Percentiles rank a stretch among this genome's conserved stretches.
Evolutionary conservation across 768 basidiomycete genomes (phyloP).

Genomic region (Candolleomyces eurysporus): DNA sequence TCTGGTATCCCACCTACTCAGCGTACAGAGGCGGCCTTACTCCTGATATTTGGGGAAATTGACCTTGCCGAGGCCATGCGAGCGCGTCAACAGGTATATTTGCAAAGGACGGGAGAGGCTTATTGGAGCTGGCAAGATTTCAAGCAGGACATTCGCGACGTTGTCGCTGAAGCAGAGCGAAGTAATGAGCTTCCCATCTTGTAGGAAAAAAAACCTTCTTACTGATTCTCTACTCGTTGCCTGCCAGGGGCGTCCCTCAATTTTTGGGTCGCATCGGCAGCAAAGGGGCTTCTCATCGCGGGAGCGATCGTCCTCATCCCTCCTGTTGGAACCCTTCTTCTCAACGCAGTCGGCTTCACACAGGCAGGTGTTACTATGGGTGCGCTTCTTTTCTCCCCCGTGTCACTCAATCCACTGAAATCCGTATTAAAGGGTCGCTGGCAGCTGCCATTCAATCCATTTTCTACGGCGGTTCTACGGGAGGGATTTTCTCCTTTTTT

Average conservation of each 20-base stretch:
- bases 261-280: not conserved
- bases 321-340: not conserved
- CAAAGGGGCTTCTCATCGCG: not conserved
- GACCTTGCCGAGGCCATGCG: not conserved
- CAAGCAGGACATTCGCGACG: not conserved
- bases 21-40: not conserved
- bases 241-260: not conserved
- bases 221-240: not conserved
- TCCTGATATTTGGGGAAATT: not conserved
- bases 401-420: not conserved
- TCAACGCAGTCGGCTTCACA: not conserved
- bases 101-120: not conserved
- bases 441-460: not conserved
- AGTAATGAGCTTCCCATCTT: not conserved
- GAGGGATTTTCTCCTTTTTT: constrained; percentile 7
- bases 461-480: constrained; percentile 6
- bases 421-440: not conserved
- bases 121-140: not conserved
- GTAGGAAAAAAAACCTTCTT: not conserved
- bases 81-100: not conserved
- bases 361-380: not conserved
- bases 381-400: not conserved
- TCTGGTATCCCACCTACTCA: not conserved
- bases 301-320: not conserved
- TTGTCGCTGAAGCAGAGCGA: not conserved